phyloP scores from a whole-genome alignment of 306 rosid species.

The Prunus armeniaca region DNA sequence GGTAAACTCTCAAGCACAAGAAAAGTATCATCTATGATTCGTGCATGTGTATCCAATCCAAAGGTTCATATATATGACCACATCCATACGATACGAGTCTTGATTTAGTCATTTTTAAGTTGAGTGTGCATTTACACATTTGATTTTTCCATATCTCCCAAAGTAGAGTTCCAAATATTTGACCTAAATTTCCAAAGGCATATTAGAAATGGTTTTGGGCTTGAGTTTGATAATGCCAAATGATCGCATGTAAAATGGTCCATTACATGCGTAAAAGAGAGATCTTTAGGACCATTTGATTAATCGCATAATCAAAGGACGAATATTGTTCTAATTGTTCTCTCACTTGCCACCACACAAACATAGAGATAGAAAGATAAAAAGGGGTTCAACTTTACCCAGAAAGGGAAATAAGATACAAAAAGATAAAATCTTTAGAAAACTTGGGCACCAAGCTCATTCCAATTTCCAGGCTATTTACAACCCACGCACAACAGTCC shows the following conservation, averaged over 20 bases:
- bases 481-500: constrained; percentile 12
- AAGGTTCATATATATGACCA: not conserved
- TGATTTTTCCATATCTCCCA: not conserved
- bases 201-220: too few relatives aligned
- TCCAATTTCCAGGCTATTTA: constrained; percentile 7
- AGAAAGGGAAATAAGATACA: not conserved
- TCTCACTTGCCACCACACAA: not conserved
- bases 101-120: constrained; percentile 8
- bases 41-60: constrained; percentile 11
- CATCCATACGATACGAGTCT: not conserved
- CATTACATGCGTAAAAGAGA: not conserved
- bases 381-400: constrained; percentile 7
- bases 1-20: constrained; percentile 13
- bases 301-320: not conserved
- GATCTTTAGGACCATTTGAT: not conserved
- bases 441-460: constrained; percentile 1
- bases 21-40: not conserved
- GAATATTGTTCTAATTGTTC: not conserved
- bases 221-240: not conserved
- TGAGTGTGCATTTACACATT: constrained; percentile 22
- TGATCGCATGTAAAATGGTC: not conserved
- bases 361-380: constrained; percentile 3
- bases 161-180: not conserved
- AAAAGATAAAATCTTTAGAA: not conserved
- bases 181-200: not conserved